Base-by-base conservation (phyloP, 805 yeast species). In the Candida ovalis region DNA sequence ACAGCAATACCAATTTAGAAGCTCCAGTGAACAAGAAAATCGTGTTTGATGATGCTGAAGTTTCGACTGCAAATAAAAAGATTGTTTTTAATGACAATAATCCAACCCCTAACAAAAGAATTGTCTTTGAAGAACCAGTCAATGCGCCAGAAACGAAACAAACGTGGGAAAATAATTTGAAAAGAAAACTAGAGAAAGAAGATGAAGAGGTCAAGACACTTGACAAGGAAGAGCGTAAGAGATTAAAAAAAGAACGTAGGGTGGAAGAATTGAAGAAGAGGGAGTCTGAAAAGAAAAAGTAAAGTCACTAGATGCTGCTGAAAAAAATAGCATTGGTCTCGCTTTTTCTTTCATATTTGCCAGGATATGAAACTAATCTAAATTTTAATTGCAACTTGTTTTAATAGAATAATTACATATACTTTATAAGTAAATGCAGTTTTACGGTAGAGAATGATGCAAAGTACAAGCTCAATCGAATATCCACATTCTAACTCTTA, bases 151-250 rank as follows among this genome's bases (percentile, higher is more conserved):
- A 30, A 19, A 8, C 24, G 23, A 17, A 44, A 19, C 32, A 27
- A 8, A 44, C 43, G 13, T 30, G n/a, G 5, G 28, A 38, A 4
- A 45, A 32, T 2, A 17, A 28, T 43, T n/a, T 13, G 48, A 47
- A 27, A 23, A 45, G 32, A 43, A 27, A 41, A n/a, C 48, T 47
- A 4, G 61, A 55, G 42, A 57, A 58, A 37, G 44, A 36, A 8
- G 36, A 28, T 1, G 46, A 37, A 13, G 47, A 21, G 4, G 49
- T 45, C 21, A 30, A 42, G 28, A 42, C 40, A 21, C 47, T 46
- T 2, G 60, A 54, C 43, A 61, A 60, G 40, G 63, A 53, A 43
- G 63, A 58, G 40, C 60, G 61, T 37, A 60, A 59, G 49, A 57
- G 61, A 51, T 52, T 57, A 43, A 60, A 57, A 52, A 59, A 61